Evolutionary conservation across 2,329 filamentous ascomycete species (phyloP), one percentile per base, ranked within the genome.

Genomic region (Trichoderma brevicompactum): DNA sequence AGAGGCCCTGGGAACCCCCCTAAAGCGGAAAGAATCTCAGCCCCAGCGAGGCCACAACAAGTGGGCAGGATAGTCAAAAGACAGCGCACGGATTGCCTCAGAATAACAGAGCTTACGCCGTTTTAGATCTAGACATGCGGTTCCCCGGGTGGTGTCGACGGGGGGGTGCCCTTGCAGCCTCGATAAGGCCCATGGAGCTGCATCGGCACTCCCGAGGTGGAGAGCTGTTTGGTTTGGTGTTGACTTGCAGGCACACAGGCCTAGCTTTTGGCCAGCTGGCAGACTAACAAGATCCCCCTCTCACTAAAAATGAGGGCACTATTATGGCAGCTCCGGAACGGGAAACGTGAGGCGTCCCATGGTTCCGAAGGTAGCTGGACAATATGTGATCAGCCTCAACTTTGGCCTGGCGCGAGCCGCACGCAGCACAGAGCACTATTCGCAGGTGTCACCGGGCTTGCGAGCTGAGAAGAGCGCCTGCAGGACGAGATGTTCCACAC

Each of bases 131-230:
- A 43, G 12, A 53, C 60, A 54, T 44, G 49, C 49, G 32, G 60
- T 46, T 63, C 49, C 49, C 49, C 60, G 49, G 49, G 28, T 23
- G 49, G 48, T 46, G 40, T 53, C 10, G 49, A 53, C 60, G 40
- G 38, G 60, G 60, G 43, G 46, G 28, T 28, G 48, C 49, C 60
- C 60, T 54, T 54, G 49, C 40, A 46, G 49, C 28, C 8, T 43
- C 60, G 60, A 63, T 54, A 63, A 63, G 49, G 49, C 49, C 60
- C 49, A 44, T 63, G 49, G n/a, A 50, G 60, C 60, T 63, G 43
- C 63, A 59, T 65, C 63, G 63, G 63, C 63, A 60, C 63, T 60
- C 63, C 63, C 63, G 63, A 58, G 55, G 53, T 58, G 63, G 55
- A 65, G 63, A 58, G 60, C 60, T 23, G 40, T 17, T 36, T 54